These are phyloP conservation scores for Acer saccharum DNA, from an alignment of 345 rosid species.

Conservation along the genomic window DNA sequence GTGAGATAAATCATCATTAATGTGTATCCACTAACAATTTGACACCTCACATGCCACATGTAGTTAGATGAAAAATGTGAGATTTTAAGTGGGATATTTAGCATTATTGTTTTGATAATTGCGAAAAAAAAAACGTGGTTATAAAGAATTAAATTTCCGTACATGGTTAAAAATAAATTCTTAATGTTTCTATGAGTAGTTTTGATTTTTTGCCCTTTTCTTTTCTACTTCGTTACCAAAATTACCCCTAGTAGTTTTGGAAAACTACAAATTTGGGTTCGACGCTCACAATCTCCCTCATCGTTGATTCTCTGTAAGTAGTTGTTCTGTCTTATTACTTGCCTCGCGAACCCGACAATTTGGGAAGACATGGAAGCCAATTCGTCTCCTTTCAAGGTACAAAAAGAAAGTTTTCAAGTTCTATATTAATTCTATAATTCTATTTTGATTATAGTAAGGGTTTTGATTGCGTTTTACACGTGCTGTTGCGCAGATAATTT, in stretches of 20 bases:
- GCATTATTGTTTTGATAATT: too few species aligned
- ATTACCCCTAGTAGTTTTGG: neutral
- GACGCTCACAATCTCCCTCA: neutral
- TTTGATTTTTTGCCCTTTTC: too few species aligned
- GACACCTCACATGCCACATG: too few species aligned
- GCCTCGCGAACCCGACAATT: neutral
- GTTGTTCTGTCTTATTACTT: neutral
- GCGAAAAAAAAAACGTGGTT: too few species aligned
- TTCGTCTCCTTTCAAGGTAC: slow-evolving; percentile 54
- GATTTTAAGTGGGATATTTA: too few species aligned
- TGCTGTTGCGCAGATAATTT: slow-evolving; percentile 54
- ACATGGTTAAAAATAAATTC: too few species aligned
- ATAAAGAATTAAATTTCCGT: too few species aligned
- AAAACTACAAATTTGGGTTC: slow-evolving; percentile 4
- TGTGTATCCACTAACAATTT: too few species aligned
- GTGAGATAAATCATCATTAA: too few species aligned
- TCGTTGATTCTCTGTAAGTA: neutral
- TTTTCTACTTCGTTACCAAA: neutral
- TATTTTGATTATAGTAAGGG: neutral
- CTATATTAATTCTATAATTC: neutral
- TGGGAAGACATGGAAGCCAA: slow-evolving; percentile 40
- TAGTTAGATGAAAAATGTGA: too few species aligned
- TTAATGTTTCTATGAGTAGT: too few species aligned
- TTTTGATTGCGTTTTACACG: neutral
- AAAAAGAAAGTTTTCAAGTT: neutral